Evolutionary conservation across 495 filamentous ascomycete species (phyloP).

Genomic region (Hamigera avellanea): DNA sequence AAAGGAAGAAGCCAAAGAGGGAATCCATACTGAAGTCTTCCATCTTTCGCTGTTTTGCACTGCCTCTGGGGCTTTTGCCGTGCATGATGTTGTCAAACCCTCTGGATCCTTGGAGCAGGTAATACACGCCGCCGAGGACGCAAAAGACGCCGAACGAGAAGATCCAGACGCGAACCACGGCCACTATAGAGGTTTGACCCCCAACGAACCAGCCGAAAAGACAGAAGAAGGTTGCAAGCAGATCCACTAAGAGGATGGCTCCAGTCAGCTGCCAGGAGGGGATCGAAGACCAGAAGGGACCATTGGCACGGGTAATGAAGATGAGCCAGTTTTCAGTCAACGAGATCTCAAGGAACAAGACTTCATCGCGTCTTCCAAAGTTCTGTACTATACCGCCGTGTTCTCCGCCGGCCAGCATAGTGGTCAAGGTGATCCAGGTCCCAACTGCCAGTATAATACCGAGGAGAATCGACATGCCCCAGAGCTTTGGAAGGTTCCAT

Average conservation of each 20-base stretch:
- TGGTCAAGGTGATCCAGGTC: slow-evolving; percentile 74
- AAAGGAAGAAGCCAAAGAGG: not conserved
- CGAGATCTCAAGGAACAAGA: slow-evolving; percentile 83
- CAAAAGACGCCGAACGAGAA: slow-evolving; percentile 82
- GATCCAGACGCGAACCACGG: slow-evolving; percentile 79
- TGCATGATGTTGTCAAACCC: slow-evolving; percentile 90
- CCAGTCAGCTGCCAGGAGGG: slow-evolving; percentile 72
- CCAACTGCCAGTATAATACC: slow-evolving; percentile 70
- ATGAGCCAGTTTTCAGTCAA: slow-evolving; percentile 94
- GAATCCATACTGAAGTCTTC: slow-evolving; percentile 65
- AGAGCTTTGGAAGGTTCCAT: slow-evolving; percentile 88
- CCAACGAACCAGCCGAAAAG: slow-evolving; percentile 69
- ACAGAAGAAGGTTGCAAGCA: slow-evolving; percentile 73
- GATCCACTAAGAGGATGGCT: slow-evolving; percentile 70
- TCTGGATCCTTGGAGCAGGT: slow-evolving; percentile 61
- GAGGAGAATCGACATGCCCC: slow-evolving; percentile 80
- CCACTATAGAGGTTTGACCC: slow-evolving; percentile 56
- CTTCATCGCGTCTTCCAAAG: slow-evolving; percentile 66
- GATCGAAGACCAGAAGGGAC: slow-evolving; percentile 72
- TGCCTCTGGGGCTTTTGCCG: slow-evolving; percentile 67
- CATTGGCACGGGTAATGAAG: slow-evolving; percentile 85
- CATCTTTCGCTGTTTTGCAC: slow-evolving; percentile 58
- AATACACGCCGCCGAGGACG: slow-evolving; percentile 54
- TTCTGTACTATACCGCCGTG: slow-evolving; percentile 79
- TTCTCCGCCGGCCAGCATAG: slow-evolving; percentile 55